phyloP scores from a whole-genome alignment of 1,284 basidiomycete species.

The Trametes polyzona region DNA sequence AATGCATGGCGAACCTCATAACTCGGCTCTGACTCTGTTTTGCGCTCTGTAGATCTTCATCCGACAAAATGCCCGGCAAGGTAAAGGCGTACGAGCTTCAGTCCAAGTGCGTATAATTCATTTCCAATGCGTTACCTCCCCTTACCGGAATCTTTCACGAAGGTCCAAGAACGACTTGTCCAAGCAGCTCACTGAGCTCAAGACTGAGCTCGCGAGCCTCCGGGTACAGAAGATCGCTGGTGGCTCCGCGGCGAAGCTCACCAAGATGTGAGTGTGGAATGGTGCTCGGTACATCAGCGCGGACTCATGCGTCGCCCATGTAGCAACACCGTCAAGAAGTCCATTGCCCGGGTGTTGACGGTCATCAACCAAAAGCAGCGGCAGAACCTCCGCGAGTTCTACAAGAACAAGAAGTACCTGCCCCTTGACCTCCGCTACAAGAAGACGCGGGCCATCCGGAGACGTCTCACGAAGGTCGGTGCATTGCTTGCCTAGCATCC shows the following conservation, averaged over 20 bases:
- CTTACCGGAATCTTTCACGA: conserved; percentile 4
- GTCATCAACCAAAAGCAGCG: conserved; percentile 99
- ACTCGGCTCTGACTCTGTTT: conserved; percentile 17
- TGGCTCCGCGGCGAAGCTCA: conserved; percentile 94
- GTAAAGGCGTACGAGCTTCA: conserved; percentile 99
- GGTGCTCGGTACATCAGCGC: background rate
- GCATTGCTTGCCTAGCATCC: background rate
- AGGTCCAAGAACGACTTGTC: conserved; percentile 98
- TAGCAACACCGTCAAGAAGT: conserved; percentile 97
- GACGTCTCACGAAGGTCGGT: conserved; percentile 88
- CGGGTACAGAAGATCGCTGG: conserved; percentile 99
- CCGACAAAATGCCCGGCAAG: conserved; percentile 76
- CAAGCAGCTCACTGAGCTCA: conserved; percentile 95
- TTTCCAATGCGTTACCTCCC: background rate
- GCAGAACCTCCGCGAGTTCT: conserved; percentile 96
- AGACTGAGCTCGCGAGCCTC: conserved; percentile 91
- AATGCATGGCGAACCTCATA: background rate
- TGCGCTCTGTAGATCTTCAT: conserved; percentile 26
- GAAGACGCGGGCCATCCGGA: conserved; percentile 98
- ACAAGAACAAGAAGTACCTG: conserved; percentile 96
- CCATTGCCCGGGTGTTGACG: conserved; percentile 97
- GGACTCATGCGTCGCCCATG: background rate
- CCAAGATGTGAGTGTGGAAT: conserved; percentile 83
- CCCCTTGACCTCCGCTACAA: conserved; percentile 98
- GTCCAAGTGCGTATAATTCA: conserved; percentile 76